Evolutionary conservation across 2,329 filamentous ascomycete genomes (phyloP).

Genomic region (Tricladium varicosporioides): DNA sequence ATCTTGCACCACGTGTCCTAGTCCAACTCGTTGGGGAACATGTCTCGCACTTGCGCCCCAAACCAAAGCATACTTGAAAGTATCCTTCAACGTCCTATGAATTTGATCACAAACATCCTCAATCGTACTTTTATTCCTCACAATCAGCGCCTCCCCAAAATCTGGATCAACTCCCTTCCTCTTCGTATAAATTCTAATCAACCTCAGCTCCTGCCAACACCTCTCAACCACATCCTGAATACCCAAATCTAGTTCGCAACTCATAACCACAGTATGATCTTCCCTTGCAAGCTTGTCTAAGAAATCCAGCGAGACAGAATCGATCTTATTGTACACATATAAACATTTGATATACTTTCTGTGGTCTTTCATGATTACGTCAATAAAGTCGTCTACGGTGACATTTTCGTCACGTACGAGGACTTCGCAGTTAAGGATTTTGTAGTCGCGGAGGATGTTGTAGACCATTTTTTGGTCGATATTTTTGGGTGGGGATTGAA

Average conservation of each 20-base stretch:
- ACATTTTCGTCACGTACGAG: conserved; percentile 91
- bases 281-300: conserved; percentile 89
- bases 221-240: conserved; percentile 91
- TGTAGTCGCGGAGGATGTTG: conserved; percentile 98
- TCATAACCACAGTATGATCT: conserved; percentile 94
- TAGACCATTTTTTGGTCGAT: conserved; percentile 98
- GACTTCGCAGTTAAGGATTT: conserved; percentile 96
- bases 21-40: conserved; percentile 86
- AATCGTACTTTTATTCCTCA: conserved; percentile 81
- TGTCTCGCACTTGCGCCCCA: conserved; percentile 97
- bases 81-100: conserved; percentile 92
- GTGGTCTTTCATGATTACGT: conserved; percentile 99
- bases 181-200: conserved; percentile 96
- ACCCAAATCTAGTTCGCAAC: conserved; percentile 91
- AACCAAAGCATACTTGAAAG: conserved; percentile 97
- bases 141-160: conserved; percentile 90
- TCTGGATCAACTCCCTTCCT: conserved; percentile 87
- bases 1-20: conserved; percentile 74
- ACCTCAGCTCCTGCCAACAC: conserved; percentile 87
- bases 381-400: conserved; percentile 97
- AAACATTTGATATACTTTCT: conserved; percentile 92
- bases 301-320: conserved; percentile 89
- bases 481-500: conserved; percentile 82
- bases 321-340: conserved; percentile 99
- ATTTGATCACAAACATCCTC: conserved; percentile 97